These are phyloP conservation scores for Pisolithus orientalis DNA, from an alignment of 768 basidiomycete genomes.

Conservation along the genomic window DNA sequence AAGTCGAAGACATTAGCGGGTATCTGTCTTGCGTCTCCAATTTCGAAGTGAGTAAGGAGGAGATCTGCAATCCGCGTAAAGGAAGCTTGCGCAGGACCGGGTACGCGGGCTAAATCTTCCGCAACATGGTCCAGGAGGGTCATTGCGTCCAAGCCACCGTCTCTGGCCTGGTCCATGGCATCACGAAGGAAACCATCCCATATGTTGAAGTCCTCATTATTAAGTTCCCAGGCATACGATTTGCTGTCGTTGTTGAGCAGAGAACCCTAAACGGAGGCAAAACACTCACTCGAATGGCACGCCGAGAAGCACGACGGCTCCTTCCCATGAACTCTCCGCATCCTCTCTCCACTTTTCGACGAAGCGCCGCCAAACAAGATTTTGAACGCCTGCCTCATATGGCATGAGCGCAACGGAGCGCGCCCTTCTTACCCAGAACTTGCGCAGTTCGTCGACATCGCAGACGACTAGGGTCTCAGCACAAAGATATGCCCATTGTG, in stretches of 20 bases:
- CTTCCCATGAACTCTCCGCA: constrained; percentile 45
- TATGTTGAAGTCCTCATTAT: constrained; percentile 43
- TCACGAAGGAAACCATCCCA: constrained; percentile 58
- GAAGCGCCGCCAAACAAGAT: constrained; percentile 52
- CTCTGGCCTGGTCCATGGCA: constrained; percentile 50
- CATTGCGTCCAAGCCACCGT: constrained; percentile 49
- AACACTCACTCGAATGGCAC: constrained; percentile 57
- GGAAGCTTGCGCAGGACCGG: constrained; percentile 34
- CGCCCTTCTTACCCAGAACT: constrained; percentile 42
- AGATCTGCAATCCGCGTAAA: constrained; percentile 56
- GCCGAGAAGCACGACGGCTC: constrained; percentile 43
- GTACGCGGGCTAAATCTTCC: constrained; percentile 34
- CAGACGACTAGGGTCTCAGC: constrained; percentile 47
- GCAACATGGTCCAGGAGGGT: constrained; percentile 55
- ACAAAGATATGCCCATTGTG: constrained; percentile 56
- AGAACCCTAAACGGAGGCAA: constrained; percentile 2
- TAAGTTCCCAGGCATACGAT: constrained; percentile 45
- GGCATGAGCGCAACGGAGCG: constrained; percentile 17
- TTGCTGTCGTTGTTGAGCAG: constrained; percentile 24
- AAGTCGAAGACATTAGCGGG: constrained; percentile 53
- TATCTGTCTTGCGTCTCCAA: constrained; percentile 43
- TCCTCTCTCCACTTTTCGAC: constrained; percentile 49
- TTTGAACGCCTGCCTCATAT: constrained; percentile 38
- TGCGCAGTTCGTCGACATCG: constrained; percentile 39
- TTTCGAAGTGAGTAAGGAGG: constrained; percentile 49